Percentiles rank a stretch among this genome's conserved stretches.
Conservation (phyloP, 805 yeast species). For the Candida wancherniae region DNA sequence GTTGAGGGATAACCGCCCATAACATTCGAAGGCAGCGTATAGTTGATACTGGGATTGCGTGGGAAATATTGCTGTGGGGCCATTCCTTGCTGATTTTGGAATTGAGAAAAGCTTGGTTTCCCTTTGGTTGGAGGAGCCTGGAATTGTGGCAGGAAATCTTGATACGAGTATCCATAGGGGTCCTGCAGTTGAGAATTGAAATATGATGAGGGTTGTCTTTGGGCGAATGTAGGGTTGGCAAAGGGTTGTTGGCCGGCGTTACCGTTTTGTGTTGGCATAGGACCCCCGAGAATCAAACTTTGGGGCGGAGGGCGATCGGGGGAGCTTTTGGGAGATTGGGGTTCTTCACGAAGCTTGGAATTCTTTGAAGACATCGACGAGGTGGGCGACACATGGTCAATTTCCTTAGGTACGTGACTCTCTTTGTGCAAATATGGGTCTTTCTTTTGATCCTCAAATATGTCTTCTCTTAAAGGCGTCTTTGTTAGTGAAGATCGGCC, state of each 20-base stretch:
- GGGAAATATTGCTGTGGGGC: constrained; percentile 4
- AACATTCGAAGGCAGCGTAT: too few relatives aligned
- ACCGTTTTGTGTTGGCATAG: background rate
- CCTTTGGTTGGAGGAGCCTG: constrained; percentile 1
- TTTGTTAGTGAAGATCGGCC: constrained; percentile 8
- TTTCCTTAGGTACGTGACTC: too few relatives aligned
- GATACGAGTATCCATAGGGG: constrained; percentile 2
- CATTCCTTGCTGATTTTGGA: constrained; percentile 1
- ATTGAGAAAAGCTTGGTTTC: constrained; percentile 3
- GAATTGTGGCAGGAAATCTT: constrained; percentile 6
- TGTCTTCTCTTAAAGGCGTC: constrained; percentile 34
- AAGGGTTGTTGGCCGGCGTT: constrained; percentile 2
- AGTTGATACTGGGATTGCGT: background rate
- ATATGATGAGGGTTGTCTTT: constrained; percentile 6
- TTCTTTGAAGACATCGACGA: constrained; percentile 33
- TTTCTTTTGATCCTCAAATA: constrained; percentile 24
- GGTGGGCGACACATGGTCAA: constrained; percentile 29
- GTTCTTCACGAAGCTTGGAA: constrained; percentile 30
- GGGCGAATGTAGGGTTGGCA: background rate
- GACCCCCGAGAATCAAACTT: background rate
- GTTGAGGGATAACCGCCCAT: background rate
- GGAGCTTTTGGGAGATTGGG: constrained; percentile 39
- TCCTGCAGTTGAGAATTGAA: constrained; percentile 6
- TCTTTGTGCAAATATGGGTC: background rate
- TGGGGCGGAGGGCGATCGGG: constrained; percentile 16